phyloP scores from a whole-genome alignment of 148 eudicot species.

The Cornus suecica region DNA sequence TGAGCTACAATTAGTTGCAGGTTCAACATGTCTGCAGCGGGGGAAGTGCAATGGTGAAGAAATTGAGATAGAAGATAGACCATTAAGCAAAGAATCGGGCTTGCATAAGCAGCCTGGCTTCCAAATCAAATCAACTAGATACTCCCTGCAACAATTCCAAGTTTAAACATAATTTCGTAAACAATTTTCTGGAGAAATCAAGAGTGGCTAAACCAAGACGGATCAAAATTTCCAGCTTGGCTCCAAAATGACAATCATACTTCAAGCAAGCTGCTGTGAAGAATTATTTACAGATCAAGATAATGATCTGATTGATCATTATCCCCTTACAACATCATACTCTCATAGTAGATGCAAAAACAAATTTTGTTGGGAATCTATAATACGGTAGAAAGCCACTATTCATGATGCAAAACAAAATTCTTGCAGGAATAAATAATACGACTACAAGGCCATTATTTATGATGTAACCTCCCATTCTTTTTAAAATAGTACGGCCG shows the following conservation, averaged over 20 bases:
- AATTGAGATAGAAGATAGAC: constrained; percentile 87
- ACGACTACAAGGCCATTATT: not conserved
- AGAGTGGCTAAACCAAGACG: not conserved
- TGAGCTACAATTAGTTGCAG: constrained; percentile 70
- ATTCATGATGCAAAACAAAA: too few species aligned
- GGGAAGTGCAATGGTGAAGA: constrained; percentile 93
- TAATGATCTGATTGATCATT: not conserved
- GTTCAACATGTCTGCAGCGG: constrained; percentile 68
- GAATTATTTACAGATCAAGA: not conserved
- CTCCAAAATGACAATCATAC: not conserved
- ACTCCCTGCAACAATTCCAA: constrained; percentile 59
- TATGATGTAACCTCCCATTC: not conserved
- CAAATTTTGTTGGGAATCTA: too few species aligned
- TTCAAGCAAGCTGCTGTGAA: not conserved
- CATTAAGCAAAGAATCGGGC: constrained; percentile 88
- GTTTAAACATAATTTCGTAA: not conserved
- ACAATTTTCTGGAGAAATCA: too few species aligned
- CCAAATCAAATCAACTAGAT: constrained; percentile 75
- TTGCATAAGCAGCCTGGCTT: constrained; percentile 80
- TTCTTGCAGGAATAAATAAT: not conserved
- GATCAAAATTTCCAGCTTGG: not conserved
- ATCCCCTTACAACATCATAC: not conserved
- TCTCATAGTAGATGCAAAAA: not conserved
- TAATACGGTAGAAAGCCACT: too few species aligned
- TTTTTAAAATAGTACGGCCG: not conserved